Evolutionary conservation across 768 basidiomycete species (phyloP), one percentile per base, ranked within the genome.

Genomic region (Chalciporus pseudorubinellus): DNA sequence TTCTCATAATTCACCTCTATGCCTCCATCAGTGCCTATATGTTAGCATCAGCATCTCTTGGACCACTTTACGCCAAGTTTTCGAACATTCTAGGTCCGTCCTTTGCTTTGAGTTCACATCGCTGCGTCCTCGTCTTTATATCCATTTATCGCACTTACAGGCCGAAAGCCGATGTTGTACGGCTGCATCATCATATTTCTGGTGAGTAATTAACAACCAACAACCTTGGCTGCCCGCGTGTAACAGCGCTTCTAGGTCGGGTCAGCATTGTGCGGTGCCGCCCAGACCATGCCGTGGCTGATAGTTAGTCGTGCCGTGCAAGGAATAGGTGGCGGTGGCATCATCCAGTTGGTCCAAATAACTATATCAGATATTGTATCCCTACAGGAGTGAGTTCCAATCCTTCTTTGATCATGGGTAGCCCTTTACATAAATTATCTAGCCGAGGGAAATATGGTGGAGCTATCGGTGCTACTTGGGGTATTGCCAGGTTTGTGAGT

Each of bases 21-120:
- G n/a, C n/a, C 33, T 1, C 34, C n/a, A 36, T 19, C 46, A 77
- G 77, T 51, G 72, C 77, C 22, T 81, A 79, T 52, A 66, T 81
- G 16, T 68, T 81, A n/a, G 70, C 75, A 1, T 67, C 73, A 13
- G 70, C 73, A 26, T 59, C 74, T 2, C 59, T 77, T 14, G 66
- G 71, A 2, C 76, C 78, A 0, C 19, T 77, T 11, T 81, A 81
- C 45, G 80, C 77, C 16, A 78, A 79, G 53, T 47, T 77, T 0
- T 74, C 75, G 2, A 67, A 76, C 44, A 69, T 79, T 13, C 18
- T 73, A 22, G 75, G 74, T 60, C 28, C 39, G 40, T n/a, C n/a
- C n/a, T n/a, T n/a, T 53, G 7, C 14, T 31, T 3, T 36, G 10
- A 3, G 29, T 31, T 12, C 29, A 11, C 11, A n/a, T n/a, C n/a